These are phyloP conservation scores for Vaccinium macrocarpon DNA, from an alignment of 148 eudicot species.

Conservation along the genomic window DNA sequence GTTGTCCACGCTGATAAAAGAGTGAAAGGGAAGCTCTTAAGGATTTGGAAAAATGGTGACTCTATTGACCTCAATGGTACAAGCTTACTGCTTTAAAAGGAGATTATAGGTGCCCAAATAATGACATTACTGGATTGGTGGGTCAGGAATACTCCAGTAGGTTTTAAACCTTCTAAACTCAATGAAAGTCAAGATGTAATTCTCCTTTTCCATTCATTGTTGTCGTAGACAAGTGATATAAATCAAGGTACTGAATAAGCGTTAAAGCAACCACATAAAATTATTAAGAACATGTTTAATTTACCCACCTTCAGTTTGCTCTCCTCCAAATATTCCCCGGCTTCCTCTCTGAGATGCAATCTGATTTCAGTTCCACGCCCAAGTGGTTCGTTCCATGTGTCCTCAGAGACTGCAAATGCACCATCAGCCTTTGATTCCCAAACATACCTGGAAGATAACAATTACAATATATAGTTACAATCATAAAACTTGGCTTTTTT, in stretches of 20 bases:
- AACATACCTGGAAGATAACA: slow-evolving; percentile 59
- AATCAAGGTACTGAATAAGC: neutral
- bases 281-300: neutral
- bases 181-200: neutral
- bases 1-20: neutral
- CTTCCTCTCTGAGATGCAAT: slow-evolving; percentile 94
- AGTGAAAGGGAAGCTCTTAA: neutral
- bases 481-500: neutral
- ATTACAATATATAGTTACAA: neutral
- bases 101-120: neutral
- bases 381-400: slow-evolving; percentile 90
- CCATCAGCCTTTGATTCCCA: slow-evolving; percentile 99
- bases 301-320: slow-evolving; percentile 70
- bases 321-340: slow-evolving; percentile 90
- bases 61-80: neutral
- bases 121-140: neutral
- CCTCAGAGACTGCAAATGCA: slow-evolving; percentile 93
- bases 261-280: neutral
- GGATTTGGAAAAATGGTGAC: neutral
- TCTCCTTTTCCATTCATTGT: neutral
- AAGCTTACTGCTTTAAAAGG: neutral
- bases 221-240: neutral
- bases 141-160: neutral
- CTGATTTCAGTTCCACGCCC: slow-evolving; percentile 99
- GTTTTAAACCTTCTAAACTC: neutral